Evolutionary conservation across 306 rosid species (phyloP).

Genomic region (Cicer cuneatum): DNA sequence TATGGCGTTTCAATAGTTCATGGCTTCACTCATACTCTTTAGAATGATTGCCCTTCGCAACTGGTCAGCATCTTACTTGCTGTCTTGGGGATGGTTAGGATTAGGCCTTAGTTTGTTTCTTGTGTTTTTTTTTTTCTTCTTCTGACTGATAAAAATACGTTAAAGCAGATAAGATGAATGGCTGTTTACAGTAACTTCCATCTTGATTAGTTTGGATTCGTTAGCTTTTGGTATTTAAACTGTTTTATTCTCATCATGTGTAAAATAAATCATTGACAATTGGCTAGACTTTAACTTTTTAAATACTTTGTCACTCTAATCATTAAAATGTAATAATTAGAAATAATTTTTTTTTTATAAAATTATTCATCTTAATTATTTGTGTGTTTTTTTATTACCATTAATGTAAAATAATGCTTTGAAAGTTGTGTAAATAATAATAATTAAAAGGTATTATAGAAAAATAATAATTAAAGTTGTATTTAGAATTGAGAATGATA

Average conservation of each 20-base stretch:
- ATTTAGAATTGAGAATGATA: no score
- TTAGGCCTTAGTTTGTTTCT: background rate
- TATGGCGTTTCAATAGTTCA: background rate
- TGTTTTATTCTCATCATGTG: background rate
- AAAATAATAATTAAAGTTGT: no score
- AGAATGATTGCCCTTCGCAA: background rate
- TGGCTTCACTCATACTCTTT: background rate
- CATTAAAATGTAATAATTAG: no score
- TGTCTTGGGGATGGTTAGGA: background rate
- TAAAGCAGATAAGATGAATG: slow-evolving; percentile 24
- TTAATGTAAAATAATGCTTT: no score
- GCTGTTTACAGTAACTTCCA: background rate
- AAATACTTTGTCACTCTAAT: no score
- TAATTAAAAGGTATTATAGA: no score
- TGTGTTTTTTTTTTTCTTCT: no score
- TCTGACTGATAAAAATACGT: background rate
- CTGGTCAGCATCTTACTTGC: background rate
- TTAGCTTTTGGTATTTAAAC: slow-evolving; percentile 1
- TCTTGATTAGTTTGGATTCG: slow-evolving; percentile 1
- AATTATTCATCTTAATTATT: no score
- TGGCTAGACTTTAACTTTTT: background rate
- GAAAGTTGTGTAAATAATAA: no score
- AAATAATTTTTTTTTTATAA: no score
- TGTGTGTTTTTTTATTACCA: no score
- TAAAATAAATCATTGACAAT: background rate